A percentile compares a stretch with the other conserved stretches of the same genome.
These are phyloP conservation scores for Rhizophagus sp. DNA, from an alignment of 192 early-diverging fungal genomes.

Conservation along the genomic window DNA sequence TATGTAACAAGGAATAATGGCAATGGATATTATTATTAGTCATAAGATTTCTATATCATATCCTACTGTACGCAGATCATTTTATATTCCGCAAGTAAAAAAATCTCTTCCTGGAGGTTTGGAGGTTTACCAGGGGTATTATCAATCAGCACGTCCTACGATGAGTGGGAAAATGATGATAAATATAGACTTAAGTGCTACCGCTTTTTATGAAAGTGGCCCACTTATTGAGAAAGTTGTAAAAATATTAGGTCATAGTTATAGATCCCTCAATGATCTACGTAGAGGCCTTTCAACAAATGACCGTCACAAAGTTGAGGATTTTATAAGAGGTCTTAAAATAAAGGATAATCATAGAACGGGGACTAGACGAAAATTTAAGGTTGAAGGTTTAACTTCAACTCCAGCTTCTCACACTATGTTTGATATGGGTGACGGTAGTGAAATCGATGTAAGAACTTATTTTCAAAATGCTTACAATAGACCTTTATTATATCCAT, in stretches of 20 bases:
- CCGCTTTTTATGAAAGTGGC: constrained; percentile 64
- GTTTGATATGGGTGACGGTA: constrained; percentile 55
- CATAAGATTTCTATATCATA: constrained; percentile 72
- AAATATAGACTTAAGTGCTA: constrained; percentile 69
- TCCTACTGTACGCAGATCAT: constrained; percentile 83
- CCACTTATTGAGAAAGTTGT: constrained; percentile 70
- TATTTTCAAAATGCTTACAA: constrained; percentile 72
- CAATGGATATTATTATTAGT: constrained; percentile 78
- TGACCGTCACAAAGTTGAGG: constrained; percentile 48
- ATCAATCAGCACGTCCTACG: constrained; percentile 72
- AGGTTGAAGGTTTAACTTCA: constrained; percentile 64
- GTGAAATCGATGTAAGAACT: constrained; percentile 65
- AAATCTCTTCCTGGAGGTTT: constrained; percentile 62
- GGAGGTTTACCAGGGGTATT: constrained; percentile 93
- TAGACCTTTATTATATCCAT: constrained; percentile 43
- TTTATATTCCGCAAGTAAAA: constrained; percentile 73
- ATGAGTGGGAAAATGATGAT: constrained; percentile 55
- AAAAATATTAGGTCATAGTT: constrained; percentile 60
- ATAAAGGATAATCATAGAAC: constrained; percentile 62
- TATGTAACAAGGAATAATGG: constrained; percentile 49
- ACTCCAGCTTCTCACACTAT: constrained; percentile 67
- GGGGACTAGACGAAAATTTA: constrained; percentile 67
- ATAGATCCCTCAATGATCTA: constrained; percentile 43
- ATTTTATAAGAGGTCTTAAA: constrained; percentile 49
- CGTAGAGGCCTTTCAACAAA: constrained; percentile 42